Evolutionary conservation across 2,329 filamentous ascomycete species (phyloP), one percentile per base, ranked within the genome.

Genomic region (Trichocomaceae sp.): DNA sequence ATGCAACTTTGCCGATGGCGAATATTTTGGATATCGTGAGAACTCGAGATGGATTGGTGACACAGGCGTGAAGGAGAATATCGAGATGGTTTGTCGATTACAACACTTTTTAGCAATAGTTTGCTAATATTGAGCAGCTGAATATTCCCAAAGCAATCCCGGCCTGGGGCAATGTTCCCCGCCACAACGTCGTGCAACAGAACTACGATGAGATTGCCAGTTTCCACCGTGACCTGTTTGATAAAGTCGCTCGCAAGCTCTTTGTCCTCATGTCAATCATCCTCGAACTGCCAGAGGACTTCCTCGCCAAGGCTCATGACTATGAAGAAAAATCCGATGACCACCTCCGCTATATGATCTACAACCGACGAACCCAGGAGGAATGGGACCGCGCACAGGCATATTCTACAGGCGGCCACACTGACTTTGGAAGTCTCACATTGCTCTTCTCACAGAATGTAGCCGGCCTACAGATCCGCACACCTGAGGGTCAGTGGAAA

Each of bases 301-400:
- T 77, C 52, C 70, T 85, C 35, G 71, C 79, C 58, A 69, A 76
- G 19, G 69, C 79, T 1, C 83, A 85, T 66, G 72, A 69, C 13
- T 85, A 83, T 66, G 75, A 82, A 1, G 74, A 77, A 15, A 75
- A 78, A 37, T 76, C 77, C 17, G 80, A 83, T 58, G 79, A 80
- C 26, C 80, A 83, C 53, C 72, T 83, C 23, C 75, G 83, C 1
- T 84, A 83, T 63, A 83, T 84, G 80, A 74, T 77, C 35, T 83
- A 82, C 58, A 71, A 73, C 15, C 72, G 74, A 0, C 77, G 79
- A 35, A 74, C 72, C 0, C 64, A 69, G 0, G 74, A 79, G 29
- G 75, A 79, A 51, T 76, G 75, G 52, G 72, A 69, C 10, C 68
- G 33, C 66, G 41, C 67, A 71, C 1, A 72, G 75, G 1, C 65